phyloP scores from a whole-genome alignment of 2,329 filamentous ascomycete genomes.

The Botrytis pseudocinerea region DNA sequence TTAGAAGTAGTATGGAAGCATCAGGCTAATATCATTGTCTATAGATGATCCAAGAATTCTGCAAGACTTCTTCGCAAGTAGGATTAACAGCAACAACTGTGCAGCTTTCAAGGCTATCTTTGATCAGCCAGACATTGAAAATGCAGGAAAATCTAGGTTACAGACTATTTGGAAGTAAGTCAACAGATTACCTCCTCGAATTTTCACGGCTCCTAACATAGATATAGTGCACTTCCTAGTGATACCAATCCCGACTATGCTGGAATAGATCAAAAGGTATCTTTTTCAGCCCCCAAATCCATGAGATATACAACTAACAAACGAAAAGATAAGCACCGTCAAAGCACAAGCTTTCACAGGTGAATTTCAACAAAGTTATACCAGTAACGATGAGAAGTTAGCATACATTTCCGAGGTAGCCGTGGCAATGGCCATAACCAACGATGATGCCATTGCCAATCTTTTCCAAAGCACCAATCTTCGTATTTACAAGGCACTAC shows the following conservation, averaged over 20 bases:
- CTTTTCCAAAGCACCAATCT: conserved; percentile 3
- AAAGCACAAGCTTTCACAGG: conserved; percentile 12
- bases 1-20: background rate
- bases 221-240: conserved; percentile 7
- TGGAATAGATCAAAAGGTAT: conserved; percentile 21
- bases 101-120: conserved; percentile 12
- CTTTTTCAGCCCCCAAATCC: background rate
- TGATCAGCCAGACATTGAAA: conserved; percentile 3
- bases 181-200: background rate
- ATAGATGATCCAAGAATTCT: conserved; percentile 16
- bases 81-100: conserved; percentile 7
- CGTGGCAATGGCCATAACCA: conserved; percentile 8
- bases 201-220: background rate
- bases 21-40: background rate
- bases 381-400: background rate
- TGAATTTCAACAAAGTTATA: background rate
- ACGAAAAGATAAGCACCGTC: conserved; percentile 3
- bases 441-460: background rate
- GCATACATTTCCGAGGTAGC: conserved; percentile 16
- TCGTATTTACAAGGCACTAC: conserved; percentile 10
- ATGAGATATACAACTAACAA: background rate
- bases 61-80: conserved; percentile 4
- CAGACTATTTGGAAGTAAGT: conserved; percentile 18
- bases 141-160: background rate
- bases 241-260: conserved; percentile 15